Percentiles rank a stretch among this genome's conserved stretches.
Conservation (phyloP, 1,284 basidiomycete genomes). For the Anthracocystis setariae region DNA sequence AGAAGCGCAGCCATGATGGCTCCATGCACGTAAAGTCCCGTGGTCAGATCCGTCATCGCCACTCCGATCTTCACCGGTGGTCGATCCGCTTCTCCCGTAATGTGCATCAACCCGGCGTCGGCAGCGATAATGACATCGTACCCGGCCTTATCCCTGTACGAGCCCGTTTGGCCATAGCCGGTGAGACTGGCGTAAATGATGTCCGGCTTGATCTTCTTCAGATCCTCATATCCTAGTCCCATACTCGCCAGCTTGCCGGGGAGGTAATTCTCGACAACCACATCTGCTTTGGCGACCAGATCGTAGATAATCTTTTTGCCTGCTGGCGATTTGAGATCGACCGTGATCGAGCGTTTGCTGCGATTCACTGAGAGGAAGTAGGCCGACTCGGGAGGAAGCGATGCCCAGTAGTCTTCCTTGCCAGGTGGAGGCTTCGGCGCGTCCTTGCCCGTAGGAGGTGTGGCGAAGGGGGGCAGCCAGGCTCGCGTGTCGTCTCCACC, state of each 20-base stretch:
- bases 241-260: slow-evolving; percentile 80
- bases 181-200: slow-evolving; percentile 92
- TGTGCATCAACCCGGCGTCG: slow-evolving; percentile 63
- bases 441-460: slow-evolving; percentile 36
- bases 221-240: slow-evolving; percentile 87
- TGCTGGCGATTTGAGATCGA: slow-evolving; percentile 83
- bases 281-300: slow-evolving; percentile 80
- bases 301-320: slow-evolving; percentile 82
- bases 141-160: slow-evolving; percentile 78
- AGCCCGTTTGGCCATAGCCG: slow-evolving; percentile 93
- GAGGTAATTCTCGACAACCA: slow-evolving; percentile 72
- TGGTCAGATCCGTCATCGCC: slow-evolving; percentile 88
- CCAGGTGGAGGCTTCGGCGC: slow-evolving; percentile 64
- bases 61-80: slow-evolving; percentile 81
- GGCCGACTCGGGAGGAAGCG: slow-evolving; percentile 85
- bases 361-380: slow-evolving; percentile 91
- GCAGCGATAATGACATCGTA: slow-evolving; percentile 65
- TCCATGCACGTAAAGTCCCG: slow-evolving; percentile 90
- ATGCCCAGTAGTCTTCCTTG: slow-evolving; percentile 71
- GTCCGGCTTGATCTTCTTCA: slow-evolving; percentile 79
- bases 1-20: slow-evolving; percentile 90
- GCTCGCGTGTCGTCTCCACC: slow-evolving; percentile 87
- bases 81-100: slow-evolving; percentile 86
- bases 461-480: slow-evolving; percentile 62
- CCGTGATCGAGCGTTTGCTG: slow-evolving; percentile 83